Evolutionary conservation across 805 yeast genomes (phyloP).

Genomic region (Yarrowia deformans): DNA sequence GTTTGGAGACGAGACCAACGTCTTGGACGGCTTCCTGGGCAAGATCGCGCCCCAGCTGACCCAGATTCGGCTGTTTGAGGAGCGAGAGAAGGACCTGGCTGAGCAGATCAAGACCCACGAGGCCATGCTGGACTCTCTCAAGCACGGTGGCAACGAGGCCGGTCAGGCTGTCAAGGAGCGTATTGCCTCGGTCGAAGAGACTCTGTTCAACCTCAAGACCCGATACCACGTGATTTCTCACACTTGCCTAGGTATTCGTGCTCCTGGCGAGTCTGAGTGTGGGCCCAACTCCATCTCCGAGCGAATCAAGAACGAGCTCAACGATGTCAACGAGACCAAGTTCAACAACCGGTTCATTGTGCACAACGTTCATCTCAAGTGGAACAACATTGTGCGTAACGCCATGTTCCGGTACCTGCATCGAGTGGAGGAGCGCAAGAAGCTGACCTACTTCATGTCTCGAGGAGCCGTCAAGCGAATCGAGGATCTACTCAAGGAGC

Average conservation of each 20-base stretch:
- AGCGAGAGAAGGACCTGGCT: conserved; percentile 47
- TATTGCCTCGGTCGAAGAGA: conserved; percentile 41
- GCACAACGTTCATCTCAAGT: conserved; percentile 74
- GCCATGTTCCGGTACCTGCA: conserved; percentile 66
- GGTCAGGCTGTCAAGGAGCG: conserved; percentile 43
- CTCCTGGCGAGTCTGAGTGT: conserved; percentile 35
- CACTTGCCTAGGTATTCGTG: conserved; percentile 15
- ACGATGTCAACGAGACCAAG: conserved; percentile 37
- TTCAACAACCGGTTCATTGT: conserved; percentile 75
- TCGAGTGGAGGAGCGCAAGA: conserved; percentile 56
- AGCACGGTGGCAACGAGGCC: conserved; percentile 41
- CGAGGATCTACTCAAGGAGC: conserved; percentile 58
- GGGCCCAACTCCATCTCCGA: conserved; percentile 26
- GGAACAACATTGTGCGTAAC: conserved; percentile 78
- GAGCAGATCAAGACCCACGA: conserved; percentile 49
- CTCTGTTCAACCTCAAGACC: conserved; percentile 41
- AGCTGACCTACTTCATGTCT: conserved; percentile 55
- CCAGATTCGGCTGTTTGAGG: conserved; percentile 46
- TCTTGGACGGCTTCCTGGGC: conserved; percentile 68
- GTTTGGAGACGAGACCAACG: conserved; percentile 58
- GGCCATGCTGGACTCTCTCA: conserved; percentile 49
- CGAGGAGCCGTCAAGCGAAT: conserved; percentile 60
- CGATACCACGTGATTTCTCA: conserved; percentile 40
- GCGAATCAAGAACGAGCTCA: conserved; percentile 34
- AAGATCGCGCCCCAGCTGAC: conserved; percentile 46